Conservation (phyloP, 495 filamentous ascomycete genomes). For the Xylaria longipes region DNA sequence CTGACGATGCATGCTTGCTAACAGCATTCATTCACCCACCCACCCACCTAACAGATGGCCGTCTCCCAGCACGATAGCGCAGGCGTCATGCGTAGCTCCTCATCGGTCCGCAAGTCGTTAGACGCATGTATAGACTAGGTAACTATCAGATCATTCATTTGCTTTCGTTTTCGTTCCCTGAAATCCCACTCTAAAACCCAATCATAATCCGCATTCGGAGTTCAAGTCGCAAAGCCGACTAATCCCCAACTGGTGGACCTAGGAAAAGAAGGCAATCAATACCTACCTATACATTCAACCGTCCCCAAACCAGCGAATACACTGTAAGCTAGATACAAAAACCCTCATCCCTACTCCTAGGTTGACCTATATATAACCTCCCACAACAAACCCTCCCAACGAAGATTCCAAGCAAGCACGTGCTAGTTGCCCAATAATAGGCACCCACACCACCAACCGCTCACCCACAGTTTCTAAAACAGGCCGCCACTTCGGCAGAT, state of each 20-base stretch:
- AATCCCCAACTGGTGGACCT: neutral
- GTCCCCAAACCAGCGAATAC: neutral
- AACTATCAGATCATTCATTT: neutral
- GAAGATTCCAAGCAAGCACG: neutral
- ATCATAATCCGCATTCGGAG: neutral
- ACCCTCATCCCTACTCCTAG: too few species aligned
- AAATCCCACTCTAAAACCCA: neutral
- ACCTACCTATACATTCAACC: neutral
- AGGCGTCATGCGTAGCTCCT: neutral
- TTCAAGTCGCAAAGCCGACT: neutral
- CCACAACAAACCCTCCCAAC: neutral
- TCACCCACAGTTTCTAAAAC: constrained; percentile 8
- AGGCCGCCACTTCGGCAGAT: neutral
- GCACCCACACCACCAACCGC: neutral
- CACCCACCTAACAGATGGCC: neutral
- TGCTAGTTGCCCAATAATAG: neutral
- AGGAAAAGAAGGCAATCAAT: neutral
- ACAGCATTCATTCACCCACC: neutral
- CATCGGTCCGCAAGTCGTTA: neutral
- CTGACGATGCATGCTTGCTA: neutral
- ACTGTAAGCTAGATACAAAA: neutral
- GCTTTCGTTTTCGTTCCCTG: neutral
- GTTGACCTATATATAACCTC: neutral
- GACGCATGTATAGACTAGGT: neutral
- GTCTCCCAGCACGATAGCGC: neutral